These are phyloP conservation scores for Mycotypha africana DNA, from an alignment of 371 early-diverging fungal genomes.

Conservation along the genomic window DNA sequence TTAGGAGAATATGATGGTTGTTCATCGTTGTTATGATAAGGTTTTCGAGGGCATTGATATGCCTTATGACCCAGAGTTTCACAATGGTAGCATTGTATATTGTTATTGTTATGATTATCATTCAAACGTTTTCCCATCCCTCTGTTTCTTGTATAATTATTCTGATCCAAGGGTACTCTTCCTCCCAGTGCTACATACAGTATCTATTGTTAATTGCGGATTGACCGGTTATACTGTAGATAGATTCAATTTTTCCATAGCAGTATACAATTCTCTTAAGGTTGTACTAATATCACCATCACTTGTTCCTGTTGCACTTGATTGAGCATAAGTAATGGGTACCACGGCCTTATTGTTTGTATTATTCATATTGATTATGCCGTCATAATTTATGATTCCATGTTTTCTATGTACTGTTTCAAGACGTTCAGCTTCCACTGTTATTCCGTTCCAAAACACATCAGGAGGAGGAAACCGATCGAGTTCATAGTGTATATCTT, in stretches of 20 bases:
- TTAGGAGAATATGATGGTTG: neutral
- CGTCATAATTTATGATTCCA: neutral
- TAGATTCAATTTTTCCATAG: no score
- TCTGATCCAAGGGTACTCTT: no score
- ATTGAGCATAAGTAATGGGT: neutral
- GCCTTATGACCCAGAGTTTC: neutral
- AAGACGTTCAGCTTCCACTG: neutral
- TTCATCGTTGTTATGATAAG: neutral
- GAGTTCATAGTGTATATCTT: neutral
- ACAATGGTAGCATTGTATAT: neutral
- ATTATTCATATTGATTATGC: neutral
- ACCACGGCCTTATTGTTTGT: neutral
- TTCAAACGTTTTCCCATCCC: no score
- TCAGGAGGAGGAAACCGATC: neutral
- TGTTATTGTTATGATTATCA: neutral
- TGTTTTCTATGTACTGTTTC: neutral
- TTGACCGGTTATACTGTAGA: no score
- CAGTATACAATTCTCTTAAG: no score
- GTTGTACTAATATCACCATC: no score
- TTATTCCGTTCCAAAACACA: neutral
- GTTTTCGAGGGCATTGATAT: no score
- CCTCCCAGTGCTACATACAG: no score
- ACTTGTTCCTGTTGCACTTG: neutral
- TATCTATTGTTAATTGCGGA: no score
- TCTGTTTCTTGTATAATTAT: no score